A percentile compares a stretch with the other conserved stretches of the same genome.
phyloP scores from a whole-genome alignment of 192 early-diverging fungal species.

The Linnemannia elongata region DNA sequence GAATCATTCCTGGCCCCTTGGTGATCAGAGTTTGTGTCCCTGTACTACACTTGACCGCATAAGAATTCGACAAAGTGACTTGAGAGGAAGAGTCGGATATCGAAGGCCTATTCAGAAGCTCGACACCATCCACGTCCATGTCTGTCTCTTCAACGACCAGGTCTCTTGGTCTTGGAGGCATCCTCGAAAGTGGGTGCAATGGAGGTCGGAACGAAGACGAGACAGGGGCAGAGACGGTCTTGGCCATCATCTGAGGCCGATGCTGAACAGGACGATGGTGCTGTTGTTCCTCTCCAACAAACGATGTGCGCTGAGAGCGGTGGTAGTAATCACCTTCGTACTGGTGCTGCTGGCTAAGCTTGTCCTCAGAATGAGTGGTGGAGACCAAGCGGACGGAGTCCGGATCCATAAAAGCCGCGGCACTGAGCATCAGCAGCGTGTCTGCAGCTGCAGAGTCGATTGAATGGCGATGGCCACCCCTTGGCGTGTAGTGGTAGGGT shows the following conservation, averaged over 20 bases:
- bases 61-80: neutral
- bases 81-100: no score
- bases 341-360: neutral
- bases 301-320: neutral
- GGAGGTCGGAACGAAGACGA: conserved; percentile 7
- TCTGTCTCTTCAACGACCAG: neutral
- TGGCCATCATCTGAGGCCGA: conserved; percentile 29
- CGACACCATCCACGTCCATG: neutral
- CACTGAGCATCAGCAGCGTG: conserved; percentile 51
- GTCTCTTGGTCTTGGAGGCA: neutral
- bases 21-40: neutral
- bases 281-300: neutral
- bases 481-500: neutral
- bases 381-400: conserved; percentile 15
- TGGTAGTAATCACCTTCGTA: neutral
- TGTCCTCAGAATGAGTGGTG: neutral
- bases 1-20: neutral
- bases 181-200: neutral
- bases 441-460: conserved; percentile 53
- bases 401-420: conserved; percentile 53
- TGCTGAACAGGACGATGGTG: neutral
- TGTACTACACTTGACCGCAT: neutral
- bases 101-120: neutral
- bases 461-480: conserved; percentile 33
- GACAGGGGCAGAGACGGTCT: conserved; percentile 44